Percentiles rank a stretch among this genome's conserved stretches.
Evolutionary conservation across 306 rosid species (phyloP).

Genomic region (Rubus parviflorus): DNA sequence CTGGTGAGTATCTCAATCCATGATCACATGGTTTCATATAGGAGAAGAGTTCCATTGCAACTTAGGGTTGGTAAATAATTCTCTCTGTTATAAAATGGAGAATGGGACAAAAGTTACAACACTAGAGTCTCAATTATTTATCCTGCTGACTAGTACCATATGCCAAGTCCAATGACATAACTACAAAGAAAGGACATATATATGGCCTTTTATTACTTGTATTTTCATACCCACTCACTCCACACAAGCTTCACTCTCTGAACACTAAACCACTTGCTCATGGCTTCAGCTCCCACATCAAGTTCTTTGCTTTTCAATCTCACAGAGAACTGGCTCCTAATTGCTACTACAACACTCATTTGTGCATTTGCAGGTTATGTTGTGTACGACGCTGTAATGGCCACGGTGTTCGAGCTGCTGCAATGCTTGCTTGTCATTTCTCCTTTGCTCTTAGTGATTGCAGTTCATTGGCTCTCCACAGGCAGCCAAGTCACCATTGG

Average conservation of each 20-base stretch:
- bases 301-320: slow-evolving; percentile 37
- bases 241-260: slow-evolving; percentile 7
- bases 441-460: slow-evolving; percentile 58
- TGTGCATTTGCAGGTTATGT: slow-evolving; percentile 51
- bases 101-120: background rate
- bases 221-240: slow-evolving; percentile 6
- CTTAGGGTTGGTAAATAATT: slow-evolving; percentile 10
- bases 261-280: background rate
- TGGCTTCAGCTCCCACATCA: slow-evolving; percentile 49
- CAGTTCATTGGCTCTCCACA: slow-evolving; percentile 72
- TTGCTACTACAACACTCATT: slow-evolving; percentile 31
- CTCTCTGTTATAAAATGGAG: background rate
- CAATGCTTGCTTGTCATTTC: slow-evolving; percentile 66
- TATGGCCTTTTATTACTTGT: background rate
- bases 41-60: slow-evolving; percentile 1
- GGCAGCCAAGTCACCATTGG: slow-evolving; percentile 54
- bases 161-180: slow-evolving; percentile 18
- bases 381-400: slow-evolving; percentile 62
- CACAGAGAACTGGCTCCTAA: slow-evolving; percentile 54
- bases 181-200: slow-evolving; percentile 17
- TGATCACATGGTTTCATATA: background rate
- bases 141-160: background rate
- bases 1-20: background rate
- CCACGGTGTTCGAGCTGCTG: slow-evolving; percentile 62
- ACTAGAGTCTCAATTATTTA: background rate